phyloP scores from a whole-genome alignment of 1,284 basidiomycete genomes.

The Neonothopanus nambi region DNA sequence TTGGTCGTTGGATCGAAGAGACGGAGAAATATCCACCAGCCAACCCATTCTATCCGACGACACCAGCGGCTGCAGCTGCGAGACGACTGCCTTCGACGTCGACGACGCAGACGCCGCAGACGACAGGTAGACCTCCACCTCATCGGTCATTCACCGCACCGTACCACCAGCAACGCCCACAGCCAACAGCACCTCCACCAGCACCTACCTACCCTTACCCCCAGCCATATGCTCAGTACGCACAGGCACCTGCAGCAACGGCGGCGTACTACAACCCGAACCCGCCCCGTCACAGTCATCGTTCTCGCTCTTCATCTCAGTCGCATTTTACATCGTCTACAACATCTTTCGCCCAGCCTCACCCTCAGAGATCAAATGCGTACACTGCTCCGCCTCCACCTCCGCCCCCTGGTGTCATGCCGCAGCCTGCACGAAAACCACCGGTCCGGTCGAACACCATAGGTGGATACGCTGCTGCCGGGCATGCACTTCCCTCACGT shows the following conservation, averaged over 20 bases:
- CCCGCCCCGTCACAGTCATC: too few relatives aligned
- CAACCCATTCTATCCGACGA: slow-evolving; percentile 9
- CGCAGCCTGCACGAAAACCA: neutral
- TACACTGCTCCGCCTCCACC: neutral
- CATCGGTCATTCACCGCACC: slow-evolving; percentile 5
- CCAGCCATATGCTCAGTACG: neutral
- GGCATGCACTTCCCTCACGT: neutral
- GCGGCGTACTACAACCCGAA: neutral
- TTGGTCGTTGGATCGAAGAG: slow-evolving; percentile 11
- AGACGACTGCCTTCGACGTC: neutral
- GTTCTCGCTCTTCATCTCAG: too few relatives aligned
- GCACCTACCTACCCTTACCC: neutral
- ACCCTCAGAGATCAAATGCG: slow-evolving; percentile 4
- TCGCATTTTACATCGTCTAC: neutral
- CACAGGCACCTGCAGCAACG: neutral
- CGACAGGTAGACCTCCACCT: neutral
- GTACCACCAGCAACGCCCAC: neutral
- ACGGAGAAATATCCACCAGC: slow-evolving; percentile 7
- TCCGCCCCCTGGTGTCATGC: neutral
- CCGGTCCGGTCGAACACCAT: slow-evolving; percentile 3
- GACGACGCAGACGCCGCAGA: neutral
- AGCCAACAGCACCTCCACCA: neutral
- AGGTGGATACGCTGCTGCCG: slow-evolving; percentile 1
- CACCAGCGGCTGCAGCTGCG: slow-evolving; percentile 3
- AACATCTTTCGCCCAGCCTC: neutral